phyloP scores from a whole-genome alignment of 352 stramenopile species.

The Poterioochromonas sp. region DNA sequence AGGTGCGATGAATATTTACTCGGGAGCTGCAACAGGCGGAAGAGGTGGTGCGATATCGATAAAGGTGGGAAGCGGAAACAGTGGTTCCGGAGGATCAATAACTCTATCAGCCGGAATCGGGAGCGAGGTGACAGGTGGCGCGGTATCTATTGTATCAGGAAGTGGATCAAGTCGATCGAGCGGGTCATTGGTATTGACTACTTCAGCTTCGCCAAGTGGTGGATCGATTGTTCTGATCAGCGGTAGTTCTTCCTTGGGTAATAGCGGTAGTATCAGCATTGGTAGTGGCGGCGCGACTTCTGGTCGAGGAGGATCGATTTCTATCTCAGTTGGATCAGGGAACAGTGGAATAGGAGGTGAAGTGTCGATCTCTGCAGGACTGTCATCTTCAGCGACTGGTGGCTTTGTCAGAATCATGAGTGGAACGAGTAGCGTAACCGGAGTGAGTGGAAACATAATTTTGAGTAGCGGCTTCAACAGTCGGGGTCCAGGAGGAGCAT shows the following conservation, averaged over 20 bases:
- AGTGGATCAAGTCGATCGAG: slow-evolving; percentile 21
- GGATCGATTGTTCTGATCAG: slow-evolving; percentile 39
- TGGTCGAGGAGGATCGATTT: background rate
- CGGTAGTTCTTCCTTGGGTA: slow-evolving; percentile 36
- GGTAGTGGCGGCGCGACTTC: background rate
- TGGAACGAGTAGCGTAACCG: background rate
- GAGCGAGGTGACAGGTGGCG: slow-evolving; percentile 61
- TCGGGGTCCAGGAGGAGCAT: background rate
- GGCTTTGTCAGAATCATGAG: slow-evolving; percentile 7
- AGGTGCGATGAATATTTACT: slow-evolving; percentile 46
- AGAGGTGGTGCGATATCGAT: slow-evolving; percentile 47
- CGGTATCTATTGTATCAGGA: slow-evolving; percentile 66
- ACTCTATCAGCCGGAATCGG: slow-evolving; percentile 61
- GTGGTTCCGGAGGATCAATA: slow-evolving; percentile 65
- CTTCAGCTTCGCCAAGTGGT: background rate
- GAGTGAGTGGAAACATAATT: background rate
- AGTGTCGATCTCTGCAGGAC: slow-evolving; percentile 51
- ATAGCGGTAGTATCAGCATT: slow-evolving; percentile 45
- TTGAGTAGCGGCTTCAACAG: background rate
- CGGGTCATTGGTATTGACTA: slow-evolving; percentile 28
- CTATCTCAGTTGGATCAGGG: slow-evolving; percentile 25
- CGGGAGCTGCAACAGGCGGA: slow-evolving; percentile 43
- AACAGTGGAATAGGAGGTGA: slow-evolving; percentile 48
- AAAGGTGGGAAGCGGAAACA: slow-evolving; percentile 54
- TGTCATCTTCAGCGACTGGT: background rate